These are phyloP conservation scores for Alternaria arbusti DNA, from an alignment of 2,329 filamentous ascomycete genomes.

Conservation along the genomic window DNA sequence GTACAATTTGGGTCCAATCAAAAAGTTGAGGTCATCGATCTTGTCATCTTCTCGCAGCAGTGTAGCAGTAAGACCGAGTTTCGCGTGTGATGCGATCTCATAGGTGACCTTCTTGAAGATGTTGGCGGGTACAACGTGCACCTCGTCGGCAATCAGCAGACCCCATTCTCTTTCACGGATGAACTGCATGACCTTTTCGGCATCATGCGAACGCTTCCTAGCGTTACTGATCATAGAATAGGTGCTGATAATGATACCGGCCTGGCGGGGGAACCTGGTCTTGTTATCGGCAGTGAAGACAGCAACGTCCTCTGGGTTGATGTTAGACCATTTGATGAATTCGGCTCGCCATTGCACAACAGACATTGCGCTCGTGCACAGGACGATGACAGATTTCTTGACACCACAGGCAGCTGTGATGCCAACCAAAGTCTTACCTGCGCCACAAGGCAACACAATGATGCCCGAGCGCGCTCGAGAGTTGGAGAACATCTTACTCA, in stretches of 20 bases:
- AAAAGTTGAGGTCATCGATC: constrained; percentile 94
- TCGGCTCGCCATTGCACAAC: constrained; percentile 96
- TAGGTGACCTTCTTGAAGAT: constrained; percentile 96
- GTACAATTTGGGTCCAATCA: constrained; percentile 96
- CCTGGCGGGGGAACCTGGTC: constrained; percentile 81
- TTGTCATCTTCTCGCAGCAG: constrained; percentile 97
- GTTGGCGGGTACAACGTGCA: constrained; percentile 95
- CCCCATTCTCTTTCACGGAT: constrained; percentile 91
- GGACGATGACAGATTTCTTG: constrained; percentile 92
- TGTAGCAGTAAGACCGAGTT: constrained; percentile 92
- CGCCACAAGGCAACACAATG: constrained; percentile 94
- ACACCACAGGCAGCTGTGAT: constrained; percentile 98
- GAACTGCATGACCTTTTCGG: constrained; percentile 97
- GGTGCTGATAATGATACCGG: constrained; percentile 95
- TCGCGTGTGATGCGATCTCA: constrained; percentile 91
- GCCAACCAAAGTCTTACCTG: constrained; percentile 96
- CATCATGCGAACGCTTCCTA: constrained; percentile 85
- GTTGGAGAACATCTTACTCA: constrained; percentile 99
- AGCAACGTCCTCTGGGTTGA: constrained; percentile 89
- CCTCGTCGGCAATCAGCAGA: constrained; percentile 94
- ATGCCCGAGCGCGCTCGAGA: constrained; percentile 96
- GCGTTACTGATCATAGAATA: constrained; percentile 99
- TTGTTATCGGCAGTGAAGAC: constrained; percentile 96
- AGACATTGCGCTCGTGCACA: constrained; percentile 97
- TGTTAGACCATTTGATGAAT: constrained; percentile 99